phyloP scores from a whole-genome alignment of 1,139 yeast species.

The Candida sojae region DNA sequence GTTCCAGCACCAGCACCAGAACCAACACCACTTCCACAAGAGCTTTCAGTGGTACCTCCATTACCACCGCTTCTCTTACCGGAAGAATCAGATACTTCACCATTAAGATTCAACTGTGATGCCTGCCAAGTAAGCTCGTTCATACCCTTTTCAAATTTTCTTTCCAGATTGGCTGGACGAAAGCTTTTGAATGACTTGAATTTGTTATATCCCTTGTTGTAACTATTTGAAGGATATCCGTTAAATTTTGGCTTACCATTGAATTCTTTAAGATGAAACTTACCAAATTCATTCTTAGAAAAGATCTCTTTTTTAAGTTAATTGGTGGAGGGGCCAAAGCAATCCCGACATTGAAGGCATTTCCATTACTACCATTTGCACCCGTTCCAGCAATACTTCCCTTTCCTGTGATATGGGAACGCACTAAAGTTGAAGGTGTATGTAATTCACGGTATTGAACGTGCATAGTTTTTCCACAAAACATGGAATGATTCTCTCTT shows the following conservation, averaged over 20 bases:
- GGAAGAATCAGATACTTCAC: slow-evolving; percentile 4
- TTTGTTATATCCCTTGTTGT: slow-evolving; percentile 9
- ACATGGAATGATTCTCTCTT: slow-evolving; percentile 76
- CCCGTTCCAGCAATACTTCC: background rate
- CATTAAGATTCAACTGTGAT: slow-evolving; percentile 11
- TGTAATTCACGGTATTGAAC: slow-evolving; percentile 77
- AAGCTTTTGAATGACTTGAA: background rate
- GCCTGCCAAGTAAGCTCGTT: slow-evolving; percentile 11
- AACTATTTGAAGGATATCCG: slow-evolving; percentile 16
- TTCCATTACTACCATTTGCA: background rate
- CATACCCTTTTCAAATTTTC: background rate
- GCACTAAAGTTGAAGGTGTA: slow-evolving; percentile 7
- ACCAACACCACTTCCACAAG: background rate
- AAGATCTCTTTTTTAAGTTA: slow-evolving; percentile 47
- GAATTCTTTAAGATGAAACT: slow-evolving; percentile 4
- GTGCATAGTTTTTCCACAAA: slow-evolving; percentile 73
- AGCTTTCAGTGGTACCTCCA: background rate
- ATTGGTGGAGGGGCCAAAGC: slow-evolving; percentile 77
- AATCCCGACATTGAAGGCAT: slow-evolving; percentile 26
- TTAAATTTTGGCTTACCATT: slow-evolving; percentile 15
- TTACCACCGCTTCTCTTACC: background rate
- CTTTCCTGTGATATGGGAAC: background rate
- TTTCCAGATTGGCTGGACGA: background rate
- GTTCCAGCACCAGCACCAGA: background rate
- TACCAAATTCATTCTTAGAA: slow-evolving; percentile 3